Base-by-base conservation (phyloP, 495 filamentous ascomycete species). In the Trichoderma parareesei region DNA sequence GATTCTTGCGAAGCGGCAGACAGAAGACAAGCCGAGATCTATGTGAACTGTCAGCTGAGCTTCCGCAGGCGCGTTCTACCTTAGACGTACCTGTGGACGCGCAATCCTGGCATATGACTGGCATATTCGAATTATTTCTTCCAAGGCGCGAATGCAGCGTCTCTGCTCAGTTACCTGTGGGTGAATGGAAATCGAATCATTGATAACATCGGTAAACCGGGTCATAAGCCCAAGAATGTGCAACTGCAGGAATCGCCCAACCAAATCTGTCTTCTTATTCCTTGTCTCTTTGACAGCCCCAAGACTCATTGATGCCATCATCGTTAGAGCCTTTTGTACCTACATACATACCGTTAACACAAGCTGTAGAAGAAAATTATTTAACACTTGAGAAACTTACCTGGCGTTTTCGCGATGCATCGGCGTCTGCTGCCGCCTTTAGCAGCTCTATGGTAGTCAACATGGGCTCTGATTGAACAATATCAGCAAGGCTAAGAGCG, bases 181-280 rank as follows among this genome's bases (percentile, higher is more conserved):
- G 35, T 73, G 60, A 1, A 85, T 77, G 49, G 85, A 78, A 67
- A 79, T 73, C 14, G 80, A 79, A 70, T 92, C 89, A 69, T 91
- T 95, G 62, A 99, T 86, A 11, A 85, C 82, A 67, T 93, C 88
- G 6, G 89, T 88, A 64, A 98, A 85, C 57, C 89, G 85, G 18
- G 88, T 84, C 72, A 96, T 92, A 64, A 98, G 84, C n/a, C 91
- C 93, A 27, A 98, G 84, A 35, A 93, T 87, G 75, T 97, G 88
- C 16, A 82, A 81, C 64, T 96, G 88, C 55, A 98, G 85, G 73
- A 95, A 98, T n/a, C 84, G 87, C 18, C 95, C 75, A n/a, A 83
- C 74, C 49, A 85, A 78, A 18, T 78, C 70, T 55, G 77, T 81
- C 68, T 86, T 89, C 75, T 71, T 83, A 68, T 75, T 83, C 75